A percentile compares a stretch with the other conserved stretches of the same genome.
Conservation (phyloP, 2,329 filamentous ascomycete genomes). For the Penicillium palitans region DNA sequence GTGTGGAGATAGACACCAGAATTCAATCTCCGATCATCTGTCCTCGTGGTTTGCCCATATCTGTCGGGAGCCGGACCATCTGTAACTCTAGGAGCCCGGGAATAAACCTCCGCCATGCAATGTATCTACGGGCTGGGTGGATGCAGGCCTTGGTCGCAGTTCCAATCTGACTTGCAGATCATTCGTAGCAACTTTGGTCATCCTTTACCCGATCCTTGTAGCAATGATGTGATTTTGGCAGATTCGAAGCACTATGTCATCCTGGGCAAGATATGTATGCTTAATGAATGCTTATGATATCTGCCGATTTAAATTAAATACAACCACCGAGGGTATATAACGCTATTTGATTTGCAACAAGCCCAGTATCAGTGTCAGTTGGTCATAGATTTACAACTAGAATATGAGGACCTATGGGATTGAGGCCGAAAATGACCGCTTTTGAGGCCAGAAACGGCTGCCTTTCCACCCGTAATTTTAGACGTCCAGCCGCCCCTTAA, state of each 20-base stretch:
- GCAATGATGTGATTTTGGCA: not conserved
- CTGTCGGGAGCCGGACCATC: not conserved
- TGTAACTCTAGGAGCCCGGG: not conserved
- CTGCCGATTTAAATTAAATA: not conserved
- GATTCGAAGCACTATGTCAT: not conserved
- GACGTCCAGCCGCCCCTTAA: too few relatives aligned
- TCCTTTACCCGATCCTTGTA: not conserved
- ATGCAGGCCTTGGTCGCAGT: not conserved
- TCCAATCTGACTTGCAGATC: not conserved
- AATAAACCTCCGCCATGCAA: not conserved
- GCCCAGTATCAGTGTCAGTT: not conserved
- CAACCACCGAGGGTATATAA: too few relatives aligned
- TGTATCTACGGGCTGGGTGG: not conserved
- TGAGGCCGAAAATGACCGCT: too few relatives aligned
- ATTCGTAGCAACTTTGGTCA: not conserved
- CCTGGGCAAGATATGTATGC: not conserved
- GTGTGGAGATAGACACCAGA: slow-evolving; percentile 2
- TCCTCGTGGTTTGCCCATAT: not conserved
- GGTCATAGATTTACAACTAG: not conserved
- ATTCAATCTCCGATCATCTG: slow-evolving; percentile 4
- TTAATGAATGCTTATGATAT: not conserved
- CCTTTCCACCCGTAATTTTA: too few relatives aligned
- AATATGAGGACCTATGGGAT: too few relatives aligned
- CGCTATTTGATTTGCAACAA: not conserved
- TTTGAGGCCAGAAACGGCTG: too few relatives aligned